A percentile compares a stretch with the other conserved stretches of the same genome.
Conservation (phyloP, 2,329 filamentous ascomycete genomes). For the Xylariaceae sp. region DNA sequence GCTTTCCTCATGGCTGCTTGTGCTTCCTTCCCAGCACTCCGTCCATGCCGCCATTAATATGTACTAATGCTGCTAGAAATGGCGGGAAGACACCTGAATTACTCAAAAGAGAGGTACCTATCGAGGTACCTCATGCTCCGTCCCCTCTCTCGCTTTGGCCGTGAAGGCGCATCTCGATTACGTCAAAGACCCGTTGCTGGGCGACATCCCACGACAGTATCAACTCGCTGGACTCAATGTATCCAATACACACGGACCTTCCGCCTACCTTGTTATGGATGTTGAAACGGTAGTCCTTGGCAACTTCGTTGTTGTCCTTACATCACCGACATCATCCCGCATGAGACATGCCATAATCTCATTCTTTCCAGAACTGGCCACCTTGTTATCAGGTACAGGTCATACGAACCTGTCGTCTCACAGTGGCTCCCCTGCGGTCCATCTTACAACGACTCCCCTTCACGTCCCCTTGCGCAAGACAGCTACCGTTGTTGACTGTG, state of each 20-base stretch:
- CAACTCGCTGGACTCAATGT: not conserved
- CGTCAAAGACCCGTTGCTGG: not conserved
- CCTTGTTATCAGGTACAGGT: slow-evolving; percentile 11
- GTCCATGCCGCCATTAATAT: not conserved
- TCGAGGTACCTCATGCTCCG: not conserved
- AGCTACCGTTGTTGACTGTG: not conserved
- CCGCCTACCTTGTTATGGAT: not conserved
- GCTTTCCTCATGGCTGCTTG: slow-evolving; percentile 9
- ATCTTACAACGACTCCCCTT: slow-evolving; percentile 17
- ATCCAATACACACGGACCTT: not conserved
- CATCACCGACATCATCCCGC: not conserved
- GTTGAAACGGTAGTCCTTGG: slow-evolving; percentile 10
- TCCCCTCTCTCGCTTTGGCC: not conserved
- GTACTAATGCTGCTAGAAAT: not conserved
- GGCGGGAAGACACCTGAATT: slow-evolving; percentile 3
- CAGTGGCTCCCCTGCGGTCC: slow-evolving; percentile 1
- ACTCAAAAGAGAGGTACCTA: not conserved
- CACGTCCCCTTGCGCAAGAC: slow-evolving; percentile 12
- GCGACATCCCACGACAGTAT: not conserved
- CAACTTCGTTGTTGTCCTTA: not conserved
- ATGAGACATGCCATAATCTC: slow-evolving; percentile 12
- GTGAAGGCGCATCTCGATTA: not conserved
- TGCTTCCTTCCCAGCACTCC: not conserved
- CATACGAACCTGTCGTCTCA: slow-evolving; percentile 1
- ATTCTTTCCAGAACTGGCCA: slow-evolving; percentile 1